Conservation (phyloP, 208 protist species). For the Acanthamoeba comandoni region DNA sequence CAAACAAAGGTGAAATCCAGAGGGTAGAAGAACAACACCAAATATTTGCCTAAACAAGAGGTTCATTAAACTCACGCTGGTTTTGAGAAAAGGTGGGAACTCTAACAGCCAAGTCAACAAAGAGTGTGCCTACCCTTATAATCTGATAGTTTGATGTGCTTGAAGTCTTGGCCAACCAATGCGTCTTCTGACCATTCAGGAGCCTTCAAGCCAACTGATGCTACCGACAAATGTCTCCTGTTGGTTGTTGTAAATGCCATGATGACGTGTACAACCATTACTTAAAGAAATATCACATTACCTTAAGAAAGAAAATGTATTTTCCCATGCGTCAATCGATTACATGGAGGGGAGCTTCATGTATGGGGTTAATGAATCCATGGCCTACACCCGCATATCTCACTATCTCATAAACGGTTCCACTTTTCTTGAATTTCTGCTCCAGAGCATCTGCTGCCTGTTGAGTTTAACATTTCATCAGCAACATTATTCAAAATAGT, state of each 20-base stretch:
- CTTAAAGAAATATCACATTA: too few species aligned
- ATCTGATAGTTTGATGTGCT: conserved; percentile 27
- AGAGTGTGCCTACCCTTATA: conserved; percentile 47
- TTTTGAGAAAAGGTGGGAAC: conserved; percentile 20
- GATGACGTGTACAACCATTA: too few species aligned
- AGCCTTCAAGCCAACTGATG: conserved; percentile 3
- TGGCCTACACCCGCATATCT: conserved; percentile 27
- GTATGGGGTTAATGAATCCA: conserved; percentile 50
- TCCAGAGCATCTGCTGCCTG: conserved; percentile 5
- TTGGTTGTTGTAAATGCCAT: too few species aligned
- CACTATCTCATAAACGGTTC: not conserved
- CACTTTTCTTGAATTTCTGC: not conserved
- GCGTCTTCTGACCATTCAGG: conserved; percentile 20
- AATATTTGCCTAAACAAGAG: conserved; percentile 89
- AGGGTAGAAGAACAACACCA: conserved; percentile 97
- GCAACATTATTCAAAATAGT: too few species aligned
- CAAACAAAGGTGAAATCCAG: conserved; percentile 97
- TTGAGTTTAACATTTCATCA: not conserved
- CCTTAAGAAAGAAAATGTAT: conserved; percentile 39
- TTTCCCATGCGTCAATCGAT: conserved; percentile 24
- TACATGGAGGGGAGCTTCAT: not conserved
- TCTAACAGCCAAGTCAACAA: not conserved
- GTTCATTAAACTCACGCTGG: too few species aligned
- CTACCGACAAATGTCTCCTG: conserved; percentile 1
- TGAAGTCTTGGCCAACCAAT: conserved; percentile 38